phyloP scores from a whole-genome alignment of 441 rosid genomes.

The Metrosideros polymorpha region DNA sequence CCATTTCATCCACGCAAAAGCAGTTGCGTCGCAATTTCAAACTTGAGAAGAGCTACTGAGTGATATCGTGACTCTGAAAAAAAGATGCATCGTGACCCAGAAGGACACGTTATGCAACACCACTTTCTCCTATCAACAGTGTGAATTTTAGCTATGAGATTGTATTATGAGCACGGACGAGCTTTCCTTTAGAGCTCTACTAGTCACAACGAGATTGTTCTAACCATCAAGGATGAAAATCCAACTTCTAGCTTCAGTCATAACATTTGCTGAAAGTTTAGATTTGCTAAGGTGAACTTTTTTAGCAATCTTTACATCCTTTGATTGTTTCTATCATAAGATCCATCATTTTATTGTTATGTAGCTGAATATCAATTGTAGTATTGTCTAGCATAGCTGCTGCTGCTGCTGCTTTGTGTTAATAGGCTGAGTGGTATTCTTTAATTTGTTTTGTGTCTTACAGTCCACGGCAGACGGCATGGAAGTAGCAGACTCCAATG shows the following conservation, averaged over 20 bases:
- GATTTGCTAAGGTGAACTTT: neutral
- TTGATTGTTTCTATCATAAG: neutral
- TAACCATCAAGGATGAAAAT: neutral
- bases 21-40: neutral
- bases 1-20: neutral
- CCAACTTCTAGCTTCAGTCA: neutral
- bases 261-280: neutral
- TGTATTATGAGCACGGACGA: neutral
- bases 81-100: neutral
- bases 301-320: neutral
- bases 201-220: neutral
- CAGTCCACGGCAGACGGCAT: neutral
- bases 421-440: neutral
- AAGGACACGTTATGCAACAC: neutral
- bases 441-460: neutral
- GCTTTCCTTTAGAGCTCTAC: neutral
- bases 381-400: neutral
- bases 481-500: slow-evolving; percentile 19
- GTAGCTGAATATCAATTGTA: neutral
- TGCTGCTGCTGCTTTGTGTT: neutral
- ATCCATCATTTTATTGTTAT: neutral
- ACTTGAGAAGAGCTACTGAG: neutral
- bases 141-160: neutral
- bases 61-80: neutral
- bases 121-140: neutral